Evolutionary conservation across 495 filamentous ascomycete species (phyloP), one percentile per base, ranked within the genome.

Genomic region (Aspergillus asperescens): DNA sequence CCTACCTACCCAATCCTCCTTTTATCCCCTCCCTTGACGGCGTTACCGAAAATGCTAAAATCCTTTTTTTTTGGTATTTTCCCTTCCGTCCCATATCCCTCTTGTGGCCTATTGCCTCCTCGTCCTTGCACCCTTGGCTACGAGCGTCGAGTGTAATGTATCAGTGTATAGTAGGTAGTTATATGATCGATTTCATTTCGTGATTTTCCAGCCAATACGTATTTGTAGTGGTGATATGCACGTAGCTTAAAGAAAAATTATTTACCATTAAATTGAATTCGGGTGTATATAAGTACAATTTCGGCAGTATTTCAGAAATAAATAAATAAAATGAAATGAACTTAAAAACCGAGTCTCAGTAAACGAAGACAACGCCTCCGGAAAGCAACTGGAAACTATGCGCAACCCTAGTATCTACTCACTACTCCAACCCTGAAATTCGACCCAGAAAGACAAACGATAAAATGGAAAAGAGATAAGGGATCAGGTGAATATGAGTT

Each of bases 121-220:
- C 20, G 8, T 45, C 50, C 40, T 28, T 50, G 24, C 42, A 32
- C 34, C 35, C 39, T 51, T 41, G 45, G 37, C 24, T 32, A 22
- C 18, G 40, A 24, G 50, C 44, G 24, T 59, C 41, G 20, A 22
- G 52, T 60, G 54, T 60, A 63, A 42, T 63, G 54, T 63, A 60
- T 23, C 16, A 51, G 16, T 62, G 60, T 62, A 63, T 60, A 60
- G 48, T 63, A 63, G 49, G 48, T 43, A 46, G 40, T 47, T 27
- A 5, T n/a, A 47, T 47, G 42, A 39, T 50, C 23, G 45, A 31
- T 45, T 53, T 38, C 15, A 24, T 29, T 60, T 56, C 61, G 40
- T 46, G 40, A 39, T 46, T 42, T 53, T 4, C 57, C 58, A 64
- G 12, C 64, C 53, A 43, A 40, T 22, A 25, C 24, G 29, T 8